A percentile compares a stretch with the other conserved stretches of the same genome.
Conservation (phyloP, 2,329 filamentous ascomycete genomes). For the Talaromyces sp. region DNA sequence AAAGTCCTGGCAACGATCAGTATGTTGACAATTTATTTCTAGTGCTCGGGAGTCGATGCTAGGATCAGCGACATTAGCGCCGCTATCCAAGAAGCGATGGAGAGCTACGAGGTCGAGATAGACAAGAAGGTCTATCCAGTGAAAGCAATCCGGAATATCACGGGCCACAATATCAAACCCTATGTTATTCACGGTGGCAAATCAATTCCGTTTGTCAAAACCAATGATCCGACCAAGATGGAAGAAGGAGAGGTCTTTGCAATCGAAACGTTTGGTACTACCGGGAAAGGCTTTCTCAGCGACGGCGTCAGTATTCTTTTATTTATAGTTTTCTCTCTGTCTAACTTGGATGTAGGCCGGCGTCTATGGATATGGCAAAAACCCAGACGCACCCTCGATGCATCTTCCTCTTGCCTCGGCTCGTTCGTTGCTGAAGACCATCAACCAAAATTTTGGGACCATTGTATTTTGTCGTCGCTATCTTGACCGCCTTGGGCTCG, state of each 20-base stretch:
- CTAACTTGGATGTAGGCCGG: slow-evolving; percentile 34
- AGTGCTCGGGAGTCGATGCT: slow-evolving; percentile 52
- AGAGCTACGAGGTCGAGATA: slow-evolving; percentile 57
- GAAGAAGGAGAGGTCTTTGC: slow-evolving; percentile 56
- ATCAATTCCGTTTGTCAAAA: slow-evolving; percentile 52
- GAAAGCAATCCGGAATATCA: slow-evolving; percentile 52
- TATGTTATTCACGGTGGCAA: slow-evolving; percentile 56
- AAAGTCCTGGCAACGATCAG: not conserved
- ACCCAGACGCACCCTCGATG: slow-evolving; percentile 31
- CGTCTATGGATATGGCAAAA: slow-evolving; percentile 50
- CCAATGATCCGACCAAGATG: slow-evolving; percentile 47
- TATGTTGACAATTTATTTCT: slow-evolving; percentile 9
- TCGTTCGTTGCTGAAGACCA: slow-evolving; percentile 53
- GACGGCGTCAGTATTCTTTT: slow-evolving; percentile 40
- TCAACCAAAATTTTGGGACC: slow-evolving; percentile 59
- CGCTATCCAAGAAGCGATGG: slow-evolving; percentile 58
- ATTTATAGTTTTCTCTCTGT: slow-evolving; percentile 1
- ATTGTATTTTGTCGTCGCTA: slow-evolving; percentile 59
- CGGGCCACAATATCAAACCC: slow-evolving; percentile 51
- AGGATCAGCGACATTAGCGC: slow-evolving; percentile 52
- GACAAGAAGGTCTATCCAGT: slow-evolving; percentile 49
- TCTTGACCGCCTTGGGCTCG: slow-evolving; percentile 57
- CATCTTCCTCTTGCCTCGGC: slow-evolving; percentile 48
- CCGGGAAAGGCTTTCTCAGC: slow-evolving; percentile 44
- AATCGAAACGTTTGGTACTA: slow-evolving; percentile 55